These are phyloP conservation scores for Aspergillus coremiiformis DNA, from an alignment of 495 filamentous ascomycete genomes.

Conservation along the genomic window DNA sequence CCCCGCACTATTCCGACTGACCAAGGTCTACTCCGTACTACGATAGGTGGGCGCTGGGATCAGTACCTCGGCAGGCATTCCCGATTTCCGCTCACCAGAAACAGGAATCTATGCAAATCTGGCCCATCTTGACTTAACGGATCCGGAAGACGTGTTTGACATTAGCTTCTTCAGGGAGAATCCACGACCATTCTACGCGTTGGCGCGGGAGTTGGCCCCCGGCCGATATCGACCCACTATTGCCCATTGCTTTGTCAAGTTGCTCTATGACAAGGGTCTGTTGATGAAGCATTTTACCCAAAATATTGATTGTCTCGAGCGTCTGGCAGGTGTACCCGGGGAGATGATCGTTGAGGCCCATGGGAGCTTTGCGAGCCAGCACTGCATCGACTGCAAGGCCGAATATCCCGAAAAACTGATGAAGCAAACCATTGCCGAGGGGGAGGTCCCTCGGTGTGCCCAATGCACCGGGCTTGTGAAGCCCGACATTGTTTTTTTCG, in stretches of 20 bases:
- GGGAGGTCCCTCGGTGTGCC: conserved; percentile 61
- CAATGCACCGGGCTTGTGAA: conserved; percentile 80
- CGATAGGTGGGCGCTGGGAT: conserved; percentile 44
- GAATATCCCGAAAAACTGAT: conserved; percentile 66
- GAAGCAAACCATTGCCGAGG: conserved; percentile 53
- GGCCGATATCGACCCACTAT: conserved; percentile 85
- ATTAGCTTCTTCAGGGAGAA: conserved; percentile 78
- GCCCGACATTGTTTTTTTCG: conserved; percentile 97
- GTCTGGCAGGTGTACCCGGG: conserved; percentile 72
- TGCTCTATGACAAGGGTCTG: conserved; percentile 67
- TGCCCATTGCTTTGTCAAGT: conserved; percentile 69
- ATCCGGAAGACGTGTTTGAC: conserved; percentile 73
- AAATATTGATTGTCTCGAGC: conserved; percentile 94
- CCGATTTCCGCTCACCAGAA: conserved; percentile 80
- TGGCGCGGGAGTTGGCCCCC: conserved; percentile 87
- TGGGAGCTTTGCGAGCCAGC: conserved; percentile 83
- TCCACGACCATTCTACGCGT: conserved; percentile 82
- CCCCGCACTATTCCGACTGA: not conserved
- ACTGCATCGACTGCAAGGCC: conserved; percentile 79
- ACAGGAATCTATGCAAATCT: conserved; percentile 88
- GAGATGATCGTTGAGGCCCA: conserved; percentile 88
- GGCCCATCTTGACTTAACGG: conserved; percentile 70
- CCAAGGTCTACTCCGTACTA: too few species aligned
- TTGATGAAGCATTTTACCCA: conserved; percentile 88
- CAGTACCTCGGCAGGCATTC: conserved; percentile 80